A percentile compares a stretch with the other conserved stretches of the same genome.
Evolutionary conservation across 441 rosid species (phyloP).

Genomic region (Adansonia rubrostipa): DNA sequence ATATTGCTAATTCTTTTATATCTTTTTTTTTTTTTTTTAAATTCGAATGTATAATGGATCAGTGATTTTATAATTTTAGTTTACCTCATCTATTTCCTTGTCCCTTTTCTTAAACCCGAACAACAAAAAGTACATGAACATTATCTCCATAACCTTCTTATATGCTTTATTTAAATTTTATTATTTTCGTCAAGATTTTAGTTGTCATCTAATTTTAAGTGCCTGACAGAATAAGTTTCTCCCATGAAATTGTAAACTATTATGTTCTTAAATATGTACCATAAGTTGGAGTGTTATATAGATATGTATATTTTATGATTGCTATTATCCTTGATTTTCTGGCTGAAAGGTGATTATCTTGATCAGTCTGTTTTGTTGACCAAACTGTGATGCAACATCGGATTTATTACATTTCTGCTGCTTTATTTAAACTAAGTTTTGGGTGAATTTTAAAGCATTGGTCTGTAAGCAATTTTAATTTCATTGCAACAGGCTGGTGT

Average conservation of each 20-base stretch:
- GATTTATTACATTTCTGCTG: no score
- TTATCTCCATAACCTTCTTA: background rate
- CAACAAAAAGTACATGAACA: background rate
- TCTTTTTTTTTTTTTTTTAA: background rate
- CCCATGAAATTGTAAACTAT: background rate
- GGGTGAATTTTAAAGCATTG: background rate
- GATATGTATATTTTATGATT: background rate
- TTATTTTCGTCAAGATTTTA: background rate
- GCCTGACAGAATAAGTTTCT: background rate
- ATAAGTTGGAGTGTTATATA: background rate
- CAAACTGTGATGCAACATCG: background rate
- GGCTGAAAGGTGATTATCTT: background rate
- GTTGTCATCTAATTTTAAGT: background rate
- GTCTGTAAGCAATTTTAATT: background rate
- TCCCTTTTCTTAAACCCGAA: background rate
- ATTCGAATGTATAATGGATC: background rate
- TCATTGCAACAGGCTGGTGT: slow-evolving; percentile 69
- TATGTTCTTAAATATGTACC: background rate
- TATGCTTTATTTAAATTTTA: background rate
- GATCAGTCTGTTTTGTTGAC: background rate
- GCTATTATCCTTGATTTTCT: background rate
- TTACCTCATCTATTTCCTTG: background rate
- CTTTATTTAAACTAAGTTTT: background rate
- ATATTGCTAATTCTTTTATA: no score
- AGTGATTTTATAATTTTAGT: background rate